Percentiles rank a stretch among this genome's conserved stretches.
phyloP scores from a whole-genome alignment of 139 green algal genomes.

The Chlamydomonas schloesseri region DNA sequence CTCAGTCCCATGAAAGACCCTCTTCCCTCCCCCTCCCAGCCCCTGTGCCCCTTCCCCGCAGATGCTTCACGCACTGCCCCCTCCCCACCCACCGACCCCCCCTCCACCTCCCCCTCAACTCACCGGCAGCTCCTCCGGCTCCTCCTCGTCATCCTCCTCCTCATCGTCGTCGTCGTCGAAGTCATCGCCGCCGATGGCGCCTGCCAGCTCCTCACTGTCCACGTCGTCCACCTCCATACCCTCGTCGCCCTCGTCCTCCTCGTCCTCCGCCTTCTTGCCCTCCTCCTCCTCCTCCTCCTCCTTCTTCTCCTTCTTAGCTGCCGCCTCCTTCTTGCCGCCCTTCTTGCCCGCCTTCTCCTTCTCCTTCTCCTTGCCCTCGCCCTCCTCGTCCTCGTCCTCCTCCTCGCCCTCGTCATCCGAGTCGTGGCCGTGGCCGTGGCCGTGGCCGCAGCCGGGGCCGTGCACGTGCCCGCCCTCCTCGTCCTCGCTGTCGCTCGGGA shows the following conservation, averaged over 20 bases:
- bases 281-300: background rate
- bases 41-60: too few species aligned
- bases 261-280: background rate
- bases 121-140: background rate
- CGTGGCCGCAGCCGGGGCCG: background rate
- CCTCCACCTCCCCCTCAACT: background rate
- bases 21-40: too few species aligned
- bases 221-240: background rate
- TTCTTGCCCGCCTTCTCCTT: background rate
- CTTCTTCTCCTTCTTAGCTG: background rate
- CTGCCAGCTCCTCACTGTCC: background rate
- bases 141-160: background rate
- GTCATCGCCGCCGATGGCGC: background rate
- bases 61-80: too few species aligned
- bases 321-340: background rate
- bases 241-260: background rate
- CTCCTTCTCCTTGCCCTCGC: background rate
- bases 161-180: background rate
- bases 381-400: background rate
- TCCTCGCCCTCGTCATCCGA: slow-evolving; percentile 7
- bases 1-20: too few species aligned
- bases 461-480: slow-evolving; percentile 32
- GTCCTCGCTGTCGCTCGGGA: background rate
- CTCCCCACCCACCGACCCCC: background rate
- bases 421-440: background rate